Evolutionary conservation across 768 basidiomycete species (phyloP), one percentile per base, ranked within the genome.

Genomic region (Macrolepiota albuminosa): DNA sequence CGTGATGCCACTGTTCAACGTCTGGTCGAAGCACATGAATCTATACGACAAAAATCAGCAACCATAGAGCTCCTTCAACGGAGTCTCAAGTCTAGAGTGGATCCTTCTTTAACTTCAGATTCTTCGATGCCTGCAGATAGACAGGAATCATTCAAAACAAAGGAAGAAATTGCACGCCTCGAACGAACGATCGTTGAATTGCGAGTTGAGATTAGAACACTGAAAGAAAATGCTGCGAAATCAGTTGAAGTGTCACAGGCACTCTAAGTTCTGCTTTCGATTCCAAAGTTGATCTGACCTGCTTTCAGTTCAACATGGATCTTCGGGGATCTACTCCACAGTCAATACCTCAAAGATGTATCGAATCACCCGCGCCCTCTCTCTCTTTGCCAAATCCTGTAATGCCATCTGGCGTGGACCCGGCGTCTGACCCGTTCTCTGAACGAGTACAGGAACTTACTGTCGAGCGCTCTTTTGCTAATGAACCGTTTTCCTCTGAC

Each of bases 1-100:
- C 83, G 88, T 43, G 88, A 91, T 66, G 79, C 77, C 34, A 81
- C 79, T 16, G 80, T 87, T 1, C 71, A 80, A 45, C 82, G 81
- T 34, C 78, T 91, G 13, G 75, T 80, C 36, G 80, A 84, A 49
- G 86, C 86, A 10, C 87, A 84, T 66, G 68, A 73, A 14, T 84
- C 84, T 0, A 73, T 89, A 64, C 79, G 80, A n/a, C 79, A 86
- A 67, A 88, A 89, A 71, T 76, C 79, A 1, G 74, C 76, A 24
- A 68, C 74, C 7, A 80, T 89, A 59, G 75, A 80, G 37, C 74
- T 69, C 7, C 68, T 88, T 47, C 78, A 76, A 76, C 56, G 63
- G 42, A 64, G 66, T 50, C 67, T 67, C 33, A 61, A 57, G 21
- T 48, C 62, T 21, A 64, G 58, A 43, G 48, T 43, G 7, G 48